Evolutionary conservation across 257 asterid species (phyloP).

Genomic region (Nicotiana noctiflora): DNA sequence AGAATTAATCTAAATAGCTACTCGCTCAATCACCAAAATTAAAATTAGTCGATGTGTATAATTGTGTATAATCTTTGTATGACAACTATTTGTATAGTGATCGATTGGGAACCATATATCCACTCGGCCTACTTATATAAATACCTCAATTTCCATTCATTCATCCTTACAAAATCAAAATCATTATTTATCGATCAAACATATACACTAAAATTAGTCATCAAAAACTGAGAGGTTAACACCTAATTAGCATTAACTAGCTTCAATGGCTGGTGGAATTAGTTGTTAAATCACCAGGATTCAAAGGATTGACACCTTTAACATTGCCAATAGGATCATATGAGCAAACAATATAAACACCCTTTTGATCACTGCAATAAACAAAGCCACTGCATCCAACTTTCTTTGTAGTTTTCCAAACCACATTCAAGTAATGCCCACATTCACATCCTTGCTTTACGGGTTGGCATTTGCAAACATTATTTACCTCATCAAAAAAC

Average conservation of each 20-base stretch:
- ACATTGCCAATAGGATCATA: slow-evolving; percentile 9
- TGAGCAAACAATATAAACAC: slow-evolving; percentile 4
- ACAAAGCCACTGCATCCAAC: slow-evolving; percentile 12
- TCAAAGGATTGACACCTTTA: neutral
- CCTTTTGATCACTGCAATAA: slow-evolving; percentile 8
- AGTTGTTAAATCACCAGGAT: neutral
- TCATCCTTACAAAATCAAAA: neutral
- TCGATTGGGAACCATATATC: too few relatives aligned
- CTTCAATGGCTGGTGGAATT: neutral
- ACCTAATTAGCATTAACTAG: neutral
- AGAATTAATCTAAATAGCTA: too few relatives aligned
- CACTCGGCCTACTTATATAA: too few relatives aligned
- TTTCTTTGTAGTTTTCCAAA: slow-evolving; percentile 8
- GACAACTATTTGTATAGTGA: too few relatives aligned
- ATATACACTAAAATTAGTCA: neutral
- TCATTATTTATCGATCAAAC: neutral
- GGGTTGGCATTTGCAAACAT: slow-evolving; percentile 5
- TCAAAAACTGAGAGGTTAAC: neutral
- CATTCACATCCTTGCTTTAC: slow-evolving; percentile 2
- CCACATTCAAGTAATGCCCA: slow-evolving; percentile 5
- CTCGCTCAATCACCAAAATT: too few relatives aligned
- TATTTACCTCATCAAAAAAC: neutral
- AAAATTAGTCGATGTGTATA: too few relatives aligned
- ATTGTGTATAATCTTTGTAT: too few relatives aligned
- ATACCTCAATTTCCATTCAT: too few relatives aligned